Percentiles rank a stretch among this genome's conserved stretches.
These are phyloP conservation scores for Sporormia fimetaria DNA, from an alignment of 495 filamentous ascomycete species.

Conservation along the genomic window DNA sequence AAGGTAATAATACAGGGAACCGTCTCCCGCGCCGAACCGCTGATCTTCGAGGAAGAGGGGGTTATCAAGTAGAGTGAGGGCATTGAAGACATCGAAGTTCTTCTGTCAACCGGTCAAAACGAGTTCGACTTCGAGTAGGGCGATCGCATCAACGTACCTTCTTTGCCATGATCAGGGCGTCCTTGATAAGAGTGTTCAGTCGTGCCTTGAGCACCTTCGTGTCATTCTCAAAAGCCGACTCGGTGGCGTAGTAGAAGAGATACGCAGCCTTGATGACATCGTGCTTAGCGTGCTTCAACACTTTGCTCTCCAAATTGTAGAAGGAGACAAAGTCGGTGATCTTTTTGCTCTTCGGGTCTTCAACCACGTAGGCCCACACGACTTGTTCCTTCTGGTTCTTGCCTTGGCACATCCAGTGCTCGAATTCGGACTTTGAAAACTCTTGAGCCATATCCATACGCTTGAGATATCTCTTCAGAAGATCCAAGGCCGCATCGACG, in stretches of 20 bases:
- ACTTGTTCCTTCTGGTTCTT: constrained; percentile 58
- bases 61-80: constrained; percentile 85
- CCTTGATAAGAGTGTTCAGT: constrained; percentile 65
- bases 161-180: constrained; percentile 82
- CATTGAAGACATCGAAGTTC: constrained; percentile 94
- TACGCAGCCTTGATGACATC: constrained; percentile 74
- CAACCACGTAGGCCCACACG: constrained; percentile 84
- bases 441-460: constrained; percentile 75
- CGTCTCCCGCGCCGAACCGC: constrained; percentile 88
- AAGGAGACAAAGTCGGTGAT: constrained; percentile 97
- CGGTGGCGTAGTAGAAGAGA: constrained; percentile 90
- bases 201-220: constrained; percentile 51
- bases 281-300: constrained; percentile 70
- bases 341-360: constrained; percentile 58
- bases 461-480: constrained; percentile 66
- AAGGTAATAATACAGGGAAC: constrained; percentile 87
- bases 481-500: constrained; percentile 58
- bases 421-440: constrained; percentile 65
- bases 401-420: constrained; percentile 77
- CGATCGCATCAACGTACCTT: constrained; percentile 35
- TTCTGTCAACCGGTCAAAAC: constrained; percentile 34
- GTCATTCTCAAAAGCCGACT: constrained; percentile 56
- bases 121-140: background rate
- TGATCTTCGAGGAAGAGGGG: constrained; percentile 81
- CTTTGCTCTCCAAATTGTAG: constrained; percentile 84